These are phyloP conservation scores for Orbilia quercus DNA, from an alignment of 2,329 filamentous ascomycete species.

Conservation along the genomic window DNA sequence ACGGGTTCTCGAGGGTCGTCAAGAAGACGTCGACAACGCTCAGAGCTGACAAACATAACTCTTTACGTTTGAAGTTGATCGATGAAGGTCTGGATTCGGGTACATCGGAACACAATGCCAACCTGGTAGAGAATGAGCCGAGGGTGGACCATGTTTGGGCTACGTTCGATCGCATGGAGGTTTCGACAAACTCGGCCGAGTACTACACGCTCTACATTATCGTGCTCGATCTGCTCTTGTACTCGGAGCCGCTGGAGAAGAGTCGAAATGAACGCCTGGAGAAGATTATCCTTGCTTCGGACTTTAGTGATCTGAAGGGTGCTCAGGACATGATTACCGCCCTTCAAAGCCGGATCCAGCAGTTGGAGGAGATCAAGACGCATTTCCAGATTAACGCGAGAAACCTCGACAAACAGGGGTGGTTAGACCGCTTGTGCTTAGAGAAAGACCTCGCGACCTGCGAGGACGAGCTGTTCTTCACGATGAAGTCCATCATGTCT, in stretches of 20 bases:
- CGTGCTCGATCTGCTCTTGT: constrained; percentile 92
- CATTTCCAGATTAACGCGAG: constrained; percentile 94
- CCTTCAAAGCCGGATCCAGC: constrained; percentile 89
- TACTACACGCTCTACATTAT: constrained; percentile 99
- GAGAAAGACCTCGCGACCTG: constrained; percentile 89
- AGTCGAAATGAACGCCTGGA: constrained; percentile 94
- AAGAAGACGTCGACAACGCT: constrained; percentile 95
- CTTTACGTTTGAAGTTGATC: constrained; percentile 93
- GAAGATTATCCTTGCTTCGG: constrained; percentile 98
- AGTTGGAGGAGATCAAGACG: constrained; percentile 94
- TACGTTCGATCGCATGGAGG: constrained; percentile 91
- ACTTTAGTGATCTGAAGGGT: constrained; percentile 95
- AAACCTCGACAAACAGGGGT: constrained; percentile 86
- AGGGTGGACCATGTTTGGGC: constrained; percentile 98
- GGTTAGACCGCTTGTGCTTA: constrained; percentile 88
- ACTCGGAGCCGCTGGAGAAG: constrained; percentile 96
- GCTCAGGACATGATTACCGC: constrained; percentile 92
- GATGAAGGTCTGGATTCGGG: constrained; percentile 75
- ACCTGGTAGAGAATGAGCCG: constrained; percentile 73
- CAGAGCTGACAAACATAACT: constrained; percentile 98
- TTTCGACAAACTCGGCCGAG: constrained; percentile 95
- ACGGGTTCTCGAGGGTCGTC: constrained; percentile 97
- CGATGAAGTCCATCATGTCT: constrained; percentile 99
- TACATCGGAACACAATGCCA: constrained; percentile 63
- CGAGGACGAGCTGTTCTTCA: constrained; percentile 98